Evolutionary conservation across 78 protist species (phyloP), one percentile per base, ranked within the genome.

Genomic region (Chrysochromulina parva): DNA sequence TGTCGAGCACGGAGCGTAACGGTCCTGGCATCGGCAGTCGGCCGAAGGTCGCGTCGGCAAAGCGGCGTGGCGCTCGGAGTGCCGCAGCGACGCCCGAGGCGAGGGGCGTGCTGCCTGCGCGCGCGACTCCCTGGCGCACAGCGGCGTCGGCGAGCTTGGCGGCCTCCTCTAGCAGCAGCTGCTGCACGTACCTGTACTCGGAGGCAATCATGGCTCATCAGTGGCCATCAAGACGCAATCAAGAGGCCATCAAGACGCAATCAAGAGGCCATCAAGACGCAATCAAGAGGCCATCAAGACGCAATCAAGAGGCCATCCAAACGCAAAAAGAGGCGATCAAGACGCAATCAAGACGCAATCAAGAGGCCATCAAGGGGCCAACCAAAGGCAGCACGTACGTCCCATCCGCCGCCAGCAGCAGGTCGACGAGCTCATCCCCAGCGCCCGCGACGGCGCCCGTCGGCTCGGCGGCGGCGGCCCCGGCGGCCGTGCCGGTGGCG

Each of bases 131-230:
- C 13, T 38, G 54, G 82, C 82, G 82, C 52, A 73, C 82, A 14
- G 26, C 55, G n/a, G 82, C 82, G 82, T 73, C 82, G 22, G 55
- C 54, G 20, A 73, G 54, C 26, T 48, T 73, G 50, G 82, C 82
- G 26, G 82, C 82, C 82, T 73, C 82, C 55, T 73, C 82, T 53
- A 73, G 55, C n/a, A 73, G 82, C n/a, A 73, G 54, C 82, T 73
- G 26, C 55, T 69, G 78, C 78, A 38, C 78, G 7, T 66, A 66
- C 24, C 13, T 38, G 38, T 38, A 38, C 38, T 38, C 38, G 38
- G 38, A 38, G 38, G 38, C 38, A 38, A 38, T 38, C 38, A 38
- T 38, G 38, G 38, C 38, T 38, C 38, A 38, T 38, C 38, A 38
- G 38, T 38, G 38, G 38, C 38, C 38, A 38, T 38, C 38, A 38